Conservation (phyloP, 495 filamentous ascomycete genomes). For the Cladorrhinum samala region DNA sequence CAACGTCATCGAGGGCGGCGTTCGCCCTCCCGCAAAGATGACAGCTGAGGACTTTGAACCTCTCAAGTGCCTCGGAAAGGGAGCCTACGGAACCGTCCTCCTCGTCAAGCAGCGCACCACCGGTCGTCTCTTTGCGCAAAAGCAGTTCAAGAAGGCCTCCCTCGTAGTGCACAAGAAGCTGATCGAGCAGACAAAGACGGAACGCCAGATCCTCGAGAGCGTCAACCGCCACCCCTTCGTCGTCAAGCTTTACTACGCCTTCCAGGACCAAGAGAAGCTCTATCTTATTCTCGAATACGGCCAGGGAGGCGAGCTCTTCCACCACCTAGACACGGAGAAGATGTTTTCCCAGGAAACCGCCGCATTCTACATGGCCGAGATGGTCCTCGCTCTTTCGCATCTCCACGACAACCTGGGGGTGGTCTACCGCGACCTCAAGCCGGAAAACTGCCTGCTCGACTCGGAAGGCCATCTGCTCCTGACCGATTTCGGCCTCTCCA, state of each 20-base stretch:
- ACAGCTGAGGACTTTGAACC: conserved; percentile 83
- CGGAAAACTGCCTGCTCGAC: conserved; percentile 95
- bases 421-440: conserved; percentile 94
- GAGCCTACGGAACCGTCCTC: conserved; percentile 87
- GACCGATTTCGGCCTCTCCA: conserved; percentile 94
- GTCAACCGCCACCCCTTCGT: conserved; percentile 95
- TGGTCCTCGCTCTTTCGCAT: conserved; percentile 88
- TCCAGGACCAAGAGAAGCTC: conserved; percentile 96
- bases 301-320: conserved; percentile 93
- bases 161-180: conserved; percentile 87
- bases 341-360: conserved; percentile 87
- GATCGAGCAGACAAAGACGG: conserved; percentile 94
- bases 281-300: conserved; percentile 98
- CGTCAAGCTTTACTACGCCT: conserved; percentile 95
- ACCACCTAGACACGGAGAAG: conserved; percentile 77
- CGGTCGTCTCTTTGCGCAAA: conserved; percentile 90
- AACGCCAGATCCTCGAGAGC: conserved; percentile 87
- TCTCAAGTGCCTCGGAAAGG: conserved; percentile 93
- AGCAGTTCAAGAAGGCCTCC: conserved; percentile 95
- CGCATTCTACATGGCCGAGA: conserved; percentile 97
- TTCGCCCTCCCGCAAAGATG: conserved; percentile 64
- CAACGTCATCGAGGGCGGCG: conserved; percentile 36
- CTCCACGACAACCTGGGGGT: conserved; percentile 88
- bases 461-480: conserved; percentile 84
- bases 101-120: conserved; percentile 83